Conservation (phyloP, 768 basidiomycete genomes). For the Saitozyma sp. region DNA sequence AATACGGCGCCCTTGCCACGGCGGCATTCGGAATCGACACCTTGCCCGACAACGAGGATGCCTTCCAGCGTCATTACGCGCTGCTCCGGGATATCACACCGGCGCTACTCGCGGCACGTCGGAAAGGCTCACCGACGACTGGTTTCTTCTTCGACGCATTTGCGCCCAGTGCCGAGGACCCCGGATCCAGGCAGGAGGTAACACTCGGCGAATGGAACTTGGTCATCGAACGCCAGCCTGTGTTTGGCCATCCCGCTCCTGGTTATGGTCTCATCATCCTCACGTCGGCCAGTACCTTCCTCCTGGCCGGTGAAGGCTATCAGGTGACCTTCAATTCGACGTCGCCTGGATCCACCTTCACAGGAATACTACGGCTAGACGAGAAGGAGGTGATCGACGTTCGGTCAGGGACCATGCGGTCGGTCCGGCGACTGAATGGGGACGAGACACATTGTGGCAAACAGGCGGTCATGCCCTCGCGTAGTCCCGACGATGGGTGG, state of each 20-base stretch:
- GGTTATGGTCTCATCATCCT: slow-evolving; percentile 18
- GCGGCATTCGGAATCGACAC: slow-evolving; percentile 9
- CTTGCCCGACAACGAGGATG: not conserved
- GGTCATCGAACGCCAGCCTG: slow-evolving; percentile 1
- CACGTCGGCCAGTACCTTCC: not conserved
- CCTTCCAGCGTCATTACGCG: slow-evolving; percentile 3
- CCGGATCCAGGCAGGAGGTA: not conserved
- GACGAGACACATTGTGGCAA: not conserved
- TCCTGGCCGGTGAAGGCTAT: slow-evolving; percentile 13
- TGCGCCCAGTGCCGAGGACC: slow-evolving; percentile 9
- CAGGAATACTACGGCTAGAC: slow-evolving; percentile 9
- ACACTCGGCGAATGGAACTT: slow-evolving; percentile 12
- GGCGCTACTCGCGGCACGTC: slow-evolving; percentile 8
- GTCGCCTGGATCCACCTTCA: not conserved
- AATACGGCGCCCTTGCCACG: slow-evolving; percentile 11
- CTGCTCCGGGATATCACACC: slow-evolving; percentile 4
- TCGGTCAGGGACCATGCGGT: not conserved
- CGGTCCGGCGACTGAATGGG: slow-evolving; percentile 3
- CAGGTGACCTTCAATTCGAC: slow-evolving; percentile 5
- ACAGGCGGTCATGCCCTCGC: not conserved
- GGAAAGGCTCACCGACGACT: not conserved
- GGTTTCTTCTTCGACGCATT: slow-evolving; percentile 21
- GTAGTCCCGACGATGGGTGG: slow-evolving; percentile 2
- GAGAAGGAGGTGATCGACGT: slow-evolving; percentile 15
- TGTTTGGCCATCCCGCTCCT: slow-evolving; percentile 12